These are phyloP conservation scores for Epichloe uncinata DNA, from an alignment of 2,329 filamentous ascomycete genomes.

Conservation along the genomic window DNA sequence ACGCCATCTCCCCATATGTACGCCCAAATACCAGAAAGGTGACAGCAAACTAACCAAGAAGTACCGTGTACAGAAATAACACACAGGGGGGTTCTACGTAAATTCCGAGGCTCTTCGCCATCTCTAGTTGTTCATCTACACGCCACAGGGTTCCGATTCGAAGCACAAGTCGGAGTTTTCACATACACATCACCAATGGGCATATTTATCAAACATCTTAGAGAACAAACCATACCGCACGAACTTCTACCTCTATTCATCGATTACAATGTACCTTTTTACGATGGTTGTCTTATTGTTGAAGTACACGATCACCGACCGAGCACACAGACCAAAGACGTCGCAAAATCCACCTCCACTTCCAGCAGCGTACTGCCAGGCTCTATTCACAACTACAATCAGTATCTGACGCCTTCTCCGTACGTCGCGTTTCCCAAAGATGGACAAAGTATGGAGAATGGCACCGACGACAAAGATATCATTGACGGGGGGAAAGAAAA, in stretches of 20 bases:
- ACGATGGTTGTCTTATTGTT: conserved; percentile 90
- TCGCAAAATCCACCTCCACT: conserved; percentile 34
- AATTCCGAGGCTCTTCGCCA: conserved; percentile 60
- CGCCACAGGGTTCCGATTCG: conserved; percentile 77
- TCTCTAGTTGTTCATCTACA: conserved; percentile 82
- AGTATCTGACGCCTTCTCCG: conserved; percentile 79
- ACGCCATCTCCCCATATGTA: conserved; percentile 7
- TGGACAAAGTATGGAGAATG: conserved; percentile 27
- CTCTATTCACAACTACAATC: conserved; percentile 87
- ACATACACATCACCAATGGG: conserved; percentile 87
- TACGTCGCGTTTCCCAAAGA: conserved; percentile 62
- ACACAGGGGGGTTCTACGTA: conserved; percentile 67
- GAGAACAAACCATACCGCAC: conserved; percentile 67
- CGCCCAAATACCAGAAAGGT: neutral
- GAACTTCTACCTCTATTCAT: conserved; percentile 73
- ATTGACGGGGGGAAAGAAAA: conserved; percentile 18
- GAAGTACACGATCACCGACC: conserved; percentile 83
- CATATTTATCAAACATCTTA: conserved; percentile 64
- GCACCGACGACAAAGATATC: conserved; percentile 19
- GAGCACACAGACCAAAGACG: conserved; percentile 43
- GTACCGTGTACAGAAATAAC: conserved; percentile 45
- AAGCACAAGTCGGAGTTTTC: conserved; percentile 87
- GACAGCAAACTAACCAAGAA: neutral
- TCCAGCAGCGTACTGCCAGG: conserved; percentile 54
- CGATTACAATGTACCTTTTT: conserved; percentile 68